phyloP scores from a whole-genome alignment of 495 filamentous ascomycete species.

The Penicillium herquei region DNA sequence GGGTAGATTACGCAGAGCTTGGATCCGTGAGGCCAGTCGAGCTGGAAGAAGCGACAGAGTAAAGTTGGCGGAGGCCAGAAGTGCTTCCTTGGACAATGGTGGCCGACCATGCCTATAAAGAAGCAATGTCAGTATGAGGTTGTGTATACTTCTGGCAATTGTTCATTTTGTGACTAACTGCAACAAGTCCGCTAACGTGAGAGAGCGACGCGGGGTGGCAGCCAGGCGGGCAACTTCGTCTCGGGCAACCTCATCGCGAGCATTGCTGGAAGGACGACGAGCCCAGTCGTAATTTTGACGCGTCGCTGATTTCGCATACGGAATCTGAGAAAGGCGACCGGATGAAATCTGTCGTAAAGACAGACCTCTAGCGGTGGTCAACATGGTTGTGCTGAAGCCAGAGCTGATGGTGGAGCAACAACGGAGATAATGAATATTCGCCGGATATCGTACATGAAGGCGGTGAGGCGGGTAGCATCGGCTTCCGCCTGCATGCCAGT shows the following conservation, averaged over 20 bases:
- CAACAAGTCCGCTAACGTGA: conserved; percentile 85
- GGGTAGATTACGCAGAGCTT: conserved; percentile 86
- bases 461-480: background rate
- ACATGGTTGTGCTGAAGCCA: background rate
- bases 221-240: conserved; percentile 78
- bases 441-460: background rate
- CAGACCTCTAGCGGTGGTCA: background rate
- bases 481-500: background rate
- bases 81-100: conserved; percentile 72
- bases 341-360: background rate
- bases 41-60: conserved; percentile 89
- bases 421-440: background rate
- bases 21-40: conserved; percentile 91
- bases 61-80: conserved; percentile 90
- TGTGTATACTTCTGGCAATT: background rate
- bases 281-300: background rate
- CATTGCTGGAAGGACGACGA: background rate
- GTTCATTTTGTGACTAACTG: conserved; percentile 52
- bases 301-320: background rate
- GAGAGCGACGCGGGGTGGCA: conserved; percentile 70
- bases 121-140: background rate
- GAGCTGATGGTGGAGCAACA: background rate
- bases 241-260: conserved; percentile 44
- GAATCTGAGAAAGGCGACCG: background rate
- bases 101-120: conserved; percentile 77